A percentile compares a stretch with the other conserved stretches of the same genome.
Conservation (phyloP, 2,329 filamentous ascomycete genomes). For the Claviceps pazoutovae region DNA sequence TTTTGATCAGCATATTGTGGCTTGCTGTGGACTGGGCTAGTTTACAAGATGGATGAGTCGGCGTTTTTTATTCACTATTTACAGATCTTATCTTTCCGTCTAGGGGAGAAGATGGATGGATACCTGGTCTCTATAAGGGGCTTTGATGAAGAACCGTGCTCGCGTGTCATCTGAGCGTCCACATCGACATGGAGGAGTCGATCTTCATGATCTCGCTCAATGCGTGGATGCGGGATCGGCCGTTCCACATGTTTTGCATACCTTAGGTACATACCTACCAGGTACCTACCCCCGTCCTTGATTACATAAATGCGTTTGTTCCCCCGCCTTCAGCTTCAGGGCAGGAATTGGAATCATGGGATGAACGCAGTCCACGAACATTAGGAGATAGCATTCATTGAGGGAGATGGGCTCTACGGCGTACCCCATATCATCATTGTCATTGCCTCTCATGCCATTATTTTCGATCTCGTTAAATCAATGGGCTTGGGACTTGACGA, state of each 20-base stretch:
- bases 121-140: too few relatives aligned
- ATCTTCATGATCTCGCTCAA: not conserved
- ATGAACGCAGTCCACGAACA: not conserved
- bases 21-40: not conserved
- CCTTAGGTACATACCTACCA: too few relatives aligned
- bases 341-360: not conserved
- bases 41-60: slow-evolving; percentile 2
- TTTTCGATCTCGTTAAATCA: too few relatives aligned
- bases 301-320: not conserved
- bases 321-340: not conserved
- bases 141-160: too few relatives aligned
- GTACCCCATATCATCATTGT: too few relatives aligned
- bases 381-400: too few relatives aligned
- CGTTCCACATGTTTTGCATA: not conserved
- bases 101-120: too few relatives aligned
- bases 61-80: not conserved
- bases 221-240: not conserved
- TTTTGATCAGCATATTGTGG: not conserved
- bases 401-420: too few relatives aligned
- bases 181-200: not conserved
- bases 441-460: too few relatives aligned
- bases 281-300: not conserved
- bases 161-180: not conserved
- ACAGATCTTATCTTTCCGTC: too few relatives aligned
- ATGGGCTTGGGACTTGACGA: not conserved